These are phyloP conservation scores for Rutstroemia sp. DNA, from an alignment of 2,329 filamentous ascomycete species.

Conservation along the genomic window DNA sequence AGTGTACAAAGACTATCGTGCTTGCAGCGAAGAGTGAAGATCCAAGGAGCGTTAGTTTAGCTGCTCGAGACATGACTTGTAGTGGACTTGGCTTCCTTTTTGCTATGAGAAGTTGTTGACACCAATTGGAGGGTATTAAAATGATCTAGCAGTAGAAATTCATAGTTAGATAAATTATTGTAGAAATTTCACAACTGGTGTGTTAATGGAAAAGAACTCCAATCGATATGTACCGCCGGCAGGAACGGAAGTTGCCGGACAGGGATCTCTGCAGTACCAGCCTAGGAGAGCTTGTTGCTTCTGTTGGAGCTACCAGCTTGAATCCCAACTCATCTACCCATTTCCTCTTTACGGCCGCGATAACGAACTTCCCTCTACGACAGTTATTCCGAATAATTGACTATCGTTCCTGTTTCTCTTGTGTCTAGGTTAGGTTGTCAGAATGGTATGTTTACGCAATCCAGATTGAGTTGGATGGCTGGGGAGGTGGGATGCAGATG, in stretches of 20 bases:
- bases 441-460: slow-evolving; percentile 20
- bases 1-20: slow-evolving; percentile 83
- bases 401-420: background rate
- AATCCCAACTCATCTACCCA: slow-evolving; percentile 6
- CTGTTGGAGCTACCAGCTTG: slow-evolving; percentile 15
- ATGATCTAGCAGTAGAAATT: background rate
- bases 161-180: background rate
- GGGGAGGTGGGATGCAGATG: slow-evolving; percentile 4
- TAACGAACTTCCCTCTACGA: slow-evolving; percentile 7
- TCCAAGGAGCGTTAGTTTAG: slow-evolving; percentile 74
- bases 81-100: background rate
- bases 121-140: no score
- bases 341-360: background rate
- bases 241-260: slow-evolving; percentile 19
- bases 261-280: slow-evolving; percentile 10
- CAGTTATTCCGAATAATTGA: slow-evolving; percentile 7
- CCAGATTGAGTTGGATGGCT: background rate
- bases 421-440: slow-evolving; percentile 10
- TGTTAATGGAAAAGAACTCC: background rate
- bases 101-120: no score
- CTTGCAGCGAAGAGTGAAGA: slow-evolving; percentile 69
- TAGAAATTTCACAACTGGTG: background rate
- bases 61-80: slow-evolving; percentile 74
- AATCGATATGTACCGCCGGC: slow-evolving; percentile 1
- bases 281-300: slow-evolving; percentile 15